Conservation (phyloP, 1,284 basidiomycete species). For the Lignosus rhinocerotis region DNA sequence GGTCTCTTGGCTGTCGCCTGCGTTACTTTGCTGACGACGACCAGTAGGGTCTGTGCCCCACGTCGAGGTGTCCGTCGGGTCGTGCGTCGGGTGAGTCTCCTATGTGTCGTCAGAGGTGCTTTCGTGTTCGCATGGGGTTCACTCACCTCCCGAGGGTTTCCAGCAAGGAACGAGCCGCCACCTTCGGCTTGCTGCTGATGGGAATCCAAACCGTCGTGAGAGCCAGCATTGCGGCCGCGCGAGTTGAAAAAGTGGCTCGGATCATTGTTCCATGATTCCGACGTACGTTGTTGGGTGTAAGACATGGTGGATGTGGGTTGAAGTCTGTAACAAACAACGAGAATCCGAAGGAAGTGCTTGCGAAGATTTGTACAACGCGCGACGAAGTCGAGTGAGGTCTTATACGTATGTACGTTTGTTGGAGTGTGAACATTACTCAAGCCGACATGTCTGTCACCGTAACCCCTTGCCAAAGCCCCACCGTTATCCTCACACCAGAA, state of each 20-base stretch:
- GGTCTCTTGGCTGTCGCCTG: no score
- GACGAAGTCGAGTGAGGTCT: not conserved
- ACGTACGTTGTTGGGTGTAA: conserved; percentile 16
- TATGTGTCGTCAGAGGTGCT: not conserved
- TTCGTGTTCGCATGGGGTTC: not conserved
- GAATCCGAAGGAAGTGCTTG: not conserved
- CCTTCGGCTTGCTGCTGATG: not conserved
- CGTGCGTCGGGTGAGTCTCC: conserved; percentile 10
- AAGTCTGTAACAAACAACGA: no score
- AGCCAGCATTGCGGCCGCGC: conserved; percentile 12
- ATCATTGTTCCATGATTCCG: conserved; percentile 24
- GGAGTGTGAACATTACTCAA: not conserved
- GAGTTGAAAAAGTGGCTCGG: conserved; percentile 25
- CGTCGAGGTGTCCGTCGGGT: conserved; percentile 14
- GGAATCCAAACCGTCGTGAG: not conserved
- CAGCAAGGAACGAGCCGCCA: conserved; percentile 2
- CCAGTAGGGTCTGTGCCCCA: not conserved
- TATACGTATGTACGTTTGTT: not conserved
- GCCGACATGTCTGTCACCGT: no score
- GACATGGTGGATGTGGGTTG: conserved; percentile 26
- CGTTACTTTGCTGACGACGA: not conserved
- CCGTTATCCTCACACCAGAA: no score
- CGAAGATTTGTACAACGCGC: not conserved
- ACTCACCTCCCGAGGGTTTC: not conserved
- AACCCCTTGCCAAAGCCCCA: no score